A percentile compares a stretch with the other conserved stretches of the same genome.
These are phyloP conservation scores for Taiozyma sp. DNA, from an alignment of 1,139 yeast species.

Conservation along the genomic window DNA sequence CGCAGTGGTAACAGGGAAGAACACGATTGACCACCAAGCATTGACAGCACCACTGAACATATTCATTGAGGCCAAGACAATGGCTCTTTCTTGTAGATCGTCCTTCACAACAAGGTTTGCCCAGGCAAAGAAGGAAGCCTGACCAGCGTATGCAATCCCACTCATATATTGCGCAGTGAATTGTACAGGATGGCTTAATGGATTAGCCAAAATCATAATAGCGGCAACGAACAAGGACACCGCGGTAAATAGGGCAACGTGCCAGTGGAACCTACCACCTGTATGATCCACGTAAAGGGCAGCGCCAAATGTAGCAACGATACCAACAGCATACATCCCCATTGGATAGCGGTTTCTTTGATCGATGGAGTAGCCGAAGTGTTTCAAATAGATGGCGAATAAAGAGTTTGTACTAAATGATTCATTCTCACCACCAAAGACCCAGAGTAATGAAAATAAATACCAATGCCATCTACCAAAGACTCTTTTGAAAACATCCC, in stretches of 20 bases:
- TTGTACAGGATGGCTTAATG: conserved; percentile 33
- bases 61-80: conserved; percentile 58
- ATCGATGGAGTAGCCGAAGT: conserved; percentile 39
- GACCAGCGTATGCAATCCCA: conserved; percentile 53
- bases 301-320: conserved; percentile 39
- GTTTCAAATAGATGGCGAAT: conserved; percentile 46
- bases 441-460: conserved; percentile 50
- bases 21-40: conserved; percentile 59
- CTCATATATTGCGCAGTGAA: conserved; percentile 52
- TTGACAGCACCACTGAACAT: conserved; percentile 59
- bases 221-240: conserved; percentile 38
- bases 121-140: conserved; percentile 57
- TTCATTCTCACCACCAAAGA: conserved; percentile 57
- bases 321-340: conserved; percentile 53
- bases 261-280: conserved; percentile 48
- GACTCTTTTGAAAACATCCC: conserved; percentile 43
- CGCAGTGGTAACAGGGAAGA: conserved; percentile 45
- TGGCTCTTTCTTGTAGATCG: conserved; percentile 53
- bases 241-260: conserved; percentile 41
- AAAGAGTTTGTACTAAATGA: conserved; percentile 49
- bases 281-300: conserved; percentile 46
- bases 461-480: conserved; percentile 58
- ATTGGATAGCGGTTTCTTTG: conserved; percentile 53
- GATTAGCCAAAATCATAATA: conserved; percentile 36
- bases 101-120: conserved; percentile 50